These are phyloP conservation scores for Sordariomycetes sp. DNA, from an alignment of 2,329 filamentous ascomycete genomes.

Conservation along the genomic window DNA sequence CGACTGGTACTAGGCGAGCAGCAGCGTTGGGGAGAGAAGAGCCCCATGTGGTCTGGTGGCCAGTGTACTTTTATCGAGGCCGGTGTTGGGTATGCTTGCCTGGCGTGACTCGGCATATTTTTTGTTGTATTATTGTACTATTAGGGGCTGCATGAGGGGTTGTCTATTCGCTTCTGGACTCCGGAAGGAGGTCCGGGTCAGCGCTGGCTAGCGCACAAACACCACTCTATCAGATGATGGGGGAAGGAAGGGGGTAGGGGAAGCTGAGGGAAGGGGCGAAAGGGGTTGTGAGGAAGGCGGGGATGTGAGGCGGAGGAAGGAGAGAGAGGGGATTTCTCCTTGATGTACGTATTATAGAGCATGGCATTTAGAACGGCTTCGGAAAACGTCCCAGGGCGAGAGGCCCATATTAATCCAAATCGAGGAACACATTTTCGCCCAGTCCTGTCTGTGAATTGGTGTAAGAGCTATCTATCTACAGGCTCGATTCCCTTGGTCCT, in stretches of 20 bases:
- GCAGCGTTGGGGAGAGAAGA: neutral
- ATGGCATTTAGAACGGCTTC: neutral
- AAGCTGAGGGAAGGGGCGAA: neutral
- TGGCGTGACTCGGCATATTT: neutral
- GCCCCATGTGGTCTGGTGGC: neutral
- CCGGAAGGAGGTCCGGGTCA: neutral
- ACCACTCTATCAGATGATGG: neutral
- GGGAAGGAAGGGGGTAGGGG: neutral
- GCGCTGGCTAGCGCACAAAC: neutral
- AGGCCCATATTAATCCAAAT: neutral
- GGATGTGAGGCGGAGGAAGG: neutral
- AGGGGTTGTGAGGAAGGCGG: neutral
- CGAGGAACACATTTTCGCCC: neutral
- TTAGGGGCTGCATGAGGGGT: neutral
- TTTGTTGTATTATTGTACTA: neutral
- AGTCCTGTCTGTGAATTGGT: neutral
- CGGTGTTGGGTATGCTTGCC: neutral
- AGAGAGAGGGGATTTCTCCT: neutral
- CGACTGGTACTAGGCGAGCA: slow-evolving; percentile 53
- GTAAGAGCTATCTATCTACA: neutral
- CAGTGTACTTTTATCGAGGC: neutral
- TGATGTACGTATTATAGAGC: neutral
- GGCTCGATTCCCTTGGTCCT: no score
- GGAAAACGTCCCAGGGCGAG: neutral
- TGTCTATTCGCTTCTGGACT: neutral